Percentiles rank a stretch among this genome's conserved stretches.
Conservation (phyloP, 805 yeast species). For the Kazachstania martiniae region DNA sequence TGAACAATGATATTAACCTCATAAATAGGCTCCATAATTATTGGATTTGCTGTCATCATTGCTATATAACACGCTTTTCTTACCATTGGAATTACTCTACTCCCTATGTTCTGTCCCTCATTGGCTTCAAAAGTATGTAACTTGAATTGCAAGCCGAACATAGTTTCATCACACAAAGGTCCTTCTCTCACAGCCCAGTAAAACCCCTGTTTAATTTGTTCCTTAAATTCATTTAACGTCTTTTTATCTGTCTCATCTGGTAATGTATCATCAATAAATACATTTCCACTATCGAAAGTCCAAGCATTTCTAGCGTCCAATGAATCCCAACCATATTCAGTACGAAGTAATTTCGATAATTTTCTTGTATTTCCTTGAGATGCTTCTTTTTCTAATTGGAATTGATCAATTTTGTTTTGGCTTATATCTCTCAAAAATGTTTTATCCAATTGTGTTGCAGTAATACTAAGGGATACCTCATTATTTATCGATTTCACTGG, state of each 20-base stretch:
- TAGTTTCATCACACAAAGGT: slow-evolving; percentile 81
- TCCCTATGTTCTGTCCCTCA: slow-evolving; percentile 19
- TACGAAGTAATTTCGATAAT: slow-evolving; percentile 45
- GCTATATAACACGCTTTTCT: slow-evolving; percentile 81
- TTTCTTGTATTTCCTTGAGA: slow-evolving; percentile 32
- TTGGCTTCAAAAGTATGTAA: slow-evolving; percentile 43
- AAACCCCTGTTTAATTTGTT: slow-evolving; percentile 64
- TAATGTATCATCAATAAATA: slow-evolving; percentile 60
- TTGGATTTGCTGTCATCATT: slow-evolving; percentile 64
- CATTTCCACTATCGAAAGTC: slow-evolving; percentile 64
- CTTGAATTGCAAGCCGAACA: slow-evolving; percentile 59
- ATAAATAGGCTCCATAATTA: slow-evolving; percentile 74
- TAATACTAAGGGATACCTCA: slow-evolving; percentile 46
- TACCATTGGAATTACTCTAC: slow-evolving; percentile 71
- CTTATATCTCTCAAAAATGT: slow-evolving; percentile 31
- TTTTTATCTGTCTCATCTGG: slow-evolving; percentile 57
- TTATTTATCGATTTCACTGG: slow-evolving; percentile 46
- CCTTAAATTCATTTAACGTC: slow-evolving; percentile 35
- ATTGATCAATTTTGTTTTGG: slow-evolving; percentile 3
- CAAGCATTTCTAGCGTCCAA: slow-evolving; percentile 74
- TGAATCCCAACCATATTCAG: slow-evolving; percentile 68
- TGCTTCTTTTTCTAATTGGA: slow-evolving; percentile 37
- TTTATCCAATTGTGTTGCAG: slow-evolving; percentile 64
- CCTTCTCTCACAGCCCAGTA: slow-evolving; percentile 78
- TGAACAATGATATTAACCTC: slow-evolving; percentile 48